Evolutionary conservation across 768 basidiomycete genomes (phyloP).

Genomic region (Amanita muscaria): DNA sequence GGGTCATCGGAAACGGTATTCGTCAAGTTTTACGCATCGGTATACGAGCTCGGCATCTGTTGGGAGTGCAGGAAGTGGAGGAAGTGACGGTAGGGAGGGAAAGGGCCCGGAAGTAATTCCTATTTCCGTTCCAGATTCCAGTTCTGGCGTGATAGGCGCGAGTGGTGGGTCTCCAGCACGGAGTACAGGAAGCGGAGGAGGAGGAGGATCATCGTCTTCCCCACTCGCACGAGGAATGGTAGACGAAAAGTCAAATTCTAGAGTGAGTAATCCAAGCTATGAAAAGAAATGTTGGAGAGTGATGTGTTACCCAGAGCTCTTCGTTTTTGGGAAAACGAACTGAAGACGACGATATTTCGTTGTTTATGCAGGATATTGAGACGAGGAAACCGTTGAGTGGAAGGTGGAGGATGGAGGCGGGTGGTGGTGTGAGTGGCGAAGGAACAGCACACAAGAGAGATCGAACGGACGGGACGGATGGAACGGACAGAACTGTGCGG

Average conservation of each 20-base stretch:
- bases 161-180: slow-evolving; percentile 3
- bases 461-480: slow-evolving; percentile 4
- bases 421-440: slow-evolving; percentile 3
- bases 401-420: slow-evolving; percentile 18
- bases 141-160: slow-evolving; percentile 4
- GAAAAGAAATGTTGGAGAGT: no score
- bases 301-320: no score
- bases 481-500: neutral
- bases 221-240: neutral
- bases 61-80: slow-evolving; percentile 19
- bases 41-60: slow-evolving; percentile 33
- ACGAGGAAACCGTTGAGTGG: slow-evolving; percentile 54
- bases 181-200: neutral
- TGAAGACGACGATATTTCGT: slow-evolving; percentile 72
- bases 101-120: no score
- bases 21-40: slow-evolving; percentile 71
- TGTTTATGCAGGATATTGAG: slow-evolving; percentile 73
- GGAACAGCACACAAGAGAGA: slow-evolving; percentile 8
- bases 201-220: neutral
- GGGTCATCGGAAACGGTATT: slow-evolving; percentile 51
- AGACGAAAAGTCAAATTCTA: neutral
- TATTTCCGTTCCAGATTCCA: no score
- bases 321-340: slow-evolving; percentile 40
- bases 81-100: no score
- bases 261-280: slow-evolving; percentile 4